phyloP scores from a whole-genome alignment of 202 grass and related monocot species.

The Setaria viridis region DNA sequence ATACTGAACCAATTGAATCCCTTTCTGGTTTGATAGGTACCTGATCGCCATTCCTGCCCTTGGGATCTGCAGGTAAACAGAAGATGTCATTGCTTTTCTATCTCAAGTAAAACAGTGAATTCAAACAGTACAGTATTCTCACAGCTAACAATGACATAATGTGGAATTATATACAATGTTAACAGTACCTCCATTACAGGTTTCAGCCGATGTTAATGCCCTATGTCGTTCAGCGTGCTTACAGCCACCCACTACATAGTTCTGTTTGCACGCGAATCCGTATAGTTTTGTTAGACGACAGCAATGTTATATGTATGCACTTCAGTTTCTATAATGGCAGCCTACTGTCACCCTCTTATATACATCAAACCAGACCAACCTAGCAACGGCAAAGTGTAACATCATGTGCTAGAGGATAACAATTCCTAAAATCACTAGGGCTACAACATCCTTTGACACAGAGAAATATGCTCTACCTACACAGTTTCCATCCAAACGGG shows the following conservation, averaged over 20 bases:
- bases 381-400: background rate
- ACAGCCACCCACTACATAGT: background rate
- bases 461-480: background rate
- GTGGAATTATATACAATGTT: background rate
- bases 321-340: background rate
- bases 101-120: conserved; percentile 21
- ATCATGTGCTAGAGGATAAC: background rate
- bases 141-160: background rate
- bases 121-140: conserved; percentile 9
- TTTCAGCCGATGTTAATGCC: background rate
- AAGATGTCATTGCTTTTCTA: conserved; percentile 3
- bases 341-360: background rate
- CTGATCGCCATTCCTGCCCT: conserved; percentile 42
- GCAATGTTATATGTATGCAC: background rate
- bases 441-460: background rate
- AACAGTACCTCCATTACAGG: no score
- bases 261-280: background rate
- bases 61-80: conserved; percentile 52
- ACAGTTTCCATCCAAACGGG: conserved; percentile 9
- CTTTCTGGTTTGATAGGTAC: conserved; percentile 34
- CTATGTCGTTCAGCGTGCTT: background rate
- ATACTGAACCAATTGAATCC: background rate
- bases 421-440: conserved; percentile 14
- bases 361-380: background rate
- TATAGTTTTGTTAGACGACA: conserved; percentile 6